These are phyloP conservation scores for Typha latifolia DNA, from an alignment of 176 grass and related monocot species.

Conservation along the genomic window DNA sequence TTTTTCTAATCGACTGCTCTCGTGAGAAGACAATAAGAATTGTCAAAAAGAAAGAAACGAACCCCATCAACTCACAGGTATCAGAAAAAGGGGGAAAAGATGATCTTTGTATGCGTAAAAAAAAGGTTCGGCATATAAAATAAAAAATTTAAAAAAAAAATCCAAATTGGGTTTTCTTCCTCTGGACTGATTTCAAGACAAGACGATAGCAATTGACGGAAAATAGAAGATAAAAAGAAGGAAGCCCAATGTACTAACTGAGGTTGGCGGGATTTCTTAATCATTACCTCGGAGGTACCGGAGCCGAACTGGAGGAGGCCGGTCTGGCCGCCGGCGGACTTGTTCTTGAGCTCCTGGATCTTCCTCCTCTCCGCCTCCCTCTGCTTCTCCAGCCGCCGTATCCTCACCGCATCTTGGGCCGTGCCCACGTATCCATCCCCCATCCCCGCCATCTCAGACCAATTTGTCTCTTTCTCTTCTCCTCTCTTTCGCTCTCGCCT, in stretches of 20 bases:
- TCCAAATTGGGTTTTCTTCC: background rate
- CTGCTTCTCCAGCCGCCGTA: slow-evolving; percentile 98
- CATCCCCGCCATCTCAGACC: slow-evolving; percentile 61
- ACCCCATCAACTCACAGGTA: background rate
- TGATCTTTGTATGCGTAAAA: background rate
- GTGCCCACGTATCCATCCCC: slow-evolving; percentile 96
- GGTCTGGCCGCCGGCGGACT: slow-evolving; percentile 59
- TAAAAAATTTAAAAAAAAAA: background rate
- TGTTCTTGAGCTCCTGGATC: slow-evolving; percentile 90
- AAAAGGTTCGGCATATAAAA: background rate
- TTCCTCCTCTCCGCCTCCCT: slow-evolving; percentile 88
- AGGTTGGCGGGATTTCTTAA: background rate
- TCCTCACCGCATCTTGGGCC: slow-evolving; percentile 84
- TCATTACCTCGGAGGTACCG: slow-evolving; percentile 82
- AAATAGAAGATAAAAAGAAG: too few species aligned
- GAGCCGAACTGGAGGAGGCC: slow-evolving; percentile 99
- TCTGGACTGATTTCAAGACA: background rate
- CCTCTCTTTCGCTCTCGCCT: background rate
- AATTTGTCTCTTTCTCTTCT: background rate
- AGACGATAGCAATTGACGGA: background rate
- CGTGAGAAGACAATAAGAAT: background rate
- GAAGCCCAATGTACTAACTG: too few species aligned
- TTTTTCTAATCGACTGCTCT: too few species aligned
- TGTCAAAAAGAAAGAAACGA: background rate
- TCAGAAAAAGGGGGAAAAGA: background rate